These are phyloP conservation scores for Capronia americana DNA, from an alignment of 2,329 filamentous ascomycete genomes.

Conservation along the genomic window DNA sequence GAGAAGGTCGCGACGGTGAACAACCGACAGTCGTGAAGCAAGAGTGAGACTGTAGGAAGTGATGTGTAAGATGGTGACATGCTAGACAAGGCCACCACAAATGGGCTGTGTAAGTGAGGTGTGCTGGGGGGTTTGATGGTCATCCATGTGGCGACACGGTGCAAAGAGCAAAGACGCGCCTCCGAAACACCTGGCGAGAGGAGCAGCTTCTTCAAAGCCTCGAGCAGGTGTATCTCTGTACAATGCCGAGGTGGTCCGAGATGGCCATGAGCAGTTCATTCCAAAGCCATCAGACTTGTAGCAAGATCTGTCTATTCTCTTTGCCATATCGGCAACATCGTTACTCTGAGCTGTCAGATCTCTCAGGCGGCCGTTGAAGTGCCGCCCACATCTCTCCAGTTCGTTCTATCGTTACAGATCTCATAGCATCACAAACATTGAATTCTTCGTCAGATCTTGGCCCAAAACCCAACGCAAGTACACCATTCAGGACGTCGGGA, in stretches of 20 bases:
- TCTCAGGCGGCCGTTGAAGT: not conserved
- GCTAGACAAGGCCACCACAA: no score
- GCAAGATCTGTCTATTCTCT: not conserved
- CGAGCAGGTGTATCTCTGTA: no score
- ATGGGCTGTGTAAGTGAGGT: no score
- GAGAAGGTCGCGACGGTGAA: not conserved
- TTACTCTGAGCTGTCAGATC: not conserved
- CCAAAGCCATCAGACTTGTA: not conserved
- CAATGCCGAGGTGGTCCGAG: no score
- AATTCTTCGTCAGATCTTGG: not conserved
- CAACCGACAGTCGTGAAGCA: not conserved
- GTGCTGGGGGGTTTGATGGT: no score
- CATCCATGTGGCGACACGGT: no score
- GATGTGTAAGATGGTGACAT: no score
- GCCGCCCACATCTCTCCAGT: not conserved
- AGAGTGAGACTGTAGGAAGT: not conserved
- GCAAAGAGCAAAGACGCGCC: no score
- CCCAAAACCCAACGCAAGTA: not conserved
- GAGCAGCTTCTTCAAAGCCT: no score
- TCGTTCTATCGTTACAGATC: not conserved
- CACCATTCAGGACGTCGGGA: slow-evolving; percentile 48
- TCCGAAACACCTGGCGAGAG: no score
- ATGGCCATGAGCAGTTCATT: no score
- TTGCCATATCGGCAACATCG: not conserved
- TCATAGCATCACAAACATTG: not conserved